Evolutionary conservation across 2,329 filamentous ascomycete genomes (phyloP).

Genomic region (Macrophomina phaseolina): DNA sequence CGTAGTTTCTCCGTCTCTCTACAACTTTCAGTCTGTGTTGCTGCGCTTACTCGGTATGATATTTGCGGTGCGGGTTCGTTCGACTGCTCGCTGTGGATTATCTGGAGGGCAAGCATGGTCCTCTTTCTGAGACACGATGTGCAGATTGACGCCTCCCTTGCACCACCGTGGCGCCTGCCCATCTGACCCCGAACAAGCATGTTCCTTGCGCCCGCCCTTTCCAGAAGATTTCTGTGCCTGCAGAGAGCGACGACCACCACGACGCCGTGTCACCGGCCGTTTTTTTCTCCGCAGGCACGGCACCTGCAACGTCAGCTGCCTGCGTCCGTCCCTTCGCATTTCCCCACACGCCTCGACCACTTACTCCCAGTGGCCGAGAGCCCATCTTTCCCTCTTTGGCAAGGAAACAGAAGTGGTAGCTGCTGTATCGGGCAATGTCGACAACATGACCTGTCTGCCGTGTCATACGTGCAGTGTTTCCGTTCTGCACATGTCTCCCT

Average conservation of each 20-base stretch:
- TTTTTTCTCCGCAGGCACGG: not conserved
- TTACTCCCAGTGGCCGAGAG: not conserved
- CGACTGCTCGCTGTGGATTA: no score
- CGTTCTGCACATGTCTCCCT: not conserved
- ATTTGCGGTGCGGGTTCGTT: no score
- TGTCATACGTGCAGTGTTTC: no score
- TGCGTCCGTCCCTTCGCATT: not conserved
- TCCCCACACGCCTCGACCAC: not conserved
- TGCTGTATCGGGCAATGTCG: not conserved
- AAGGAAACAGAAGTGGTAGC: not conserved
- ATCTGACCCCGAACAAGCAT: not conserved
- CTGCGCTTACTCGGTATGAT: no score
- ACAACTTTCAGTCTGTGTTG: no score
- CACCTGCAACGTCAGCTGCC: slow-evolving; percentile 7
- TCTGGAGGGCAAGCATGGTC: no score
- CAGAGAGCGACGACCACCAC: not conserved
- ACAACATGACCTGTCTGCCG: not conserved
- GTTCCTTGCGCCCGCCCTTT: not conserved
- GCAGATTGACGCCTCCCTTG: not conserved
- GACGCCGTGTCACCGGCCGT: not conserved
- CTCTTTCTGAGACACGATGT: not conserved
- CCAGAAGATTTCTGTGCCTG: not conserved
- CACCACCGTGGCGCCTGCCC: slow-evolving; percentile 3
- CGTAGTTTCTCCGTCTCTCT: not conserved
- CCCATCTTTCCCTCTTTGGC: not conserved